Conservation (phyloP, 441 rosid genomes). For the Erodium chrysanthum region DNA sequence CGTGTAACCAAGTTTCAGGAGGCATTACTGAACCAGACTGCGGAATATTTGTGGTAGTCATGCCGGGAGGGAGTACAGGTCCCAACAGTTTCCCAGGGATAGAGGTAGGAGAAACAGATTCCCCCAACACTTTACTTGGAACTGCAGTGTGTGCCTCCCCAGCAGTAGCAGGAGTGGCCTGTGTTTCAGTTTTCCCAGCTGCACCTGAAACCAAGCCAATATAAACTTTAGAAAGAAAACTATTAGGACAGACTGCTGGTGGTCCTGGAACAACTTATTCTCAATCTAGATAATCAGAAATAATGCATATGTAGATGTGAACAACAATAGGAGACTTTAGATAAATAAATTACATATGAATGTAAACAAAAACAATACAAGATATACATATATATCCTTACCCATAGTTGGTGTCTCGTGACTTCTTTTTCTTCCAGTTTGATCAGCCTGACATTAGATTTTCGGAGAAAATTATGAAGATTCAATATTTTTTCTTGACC, state of each 20-base stretch:
- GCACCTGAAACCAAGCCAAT: slow-evolving; percentile 17
- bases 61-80: slow-evolving; percentile 5
- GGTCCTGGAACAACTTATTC: not conserved
- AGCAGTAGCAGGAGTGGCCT: slow-evolving; percentile 14
- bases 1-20: slow-evolving; percentile 63
- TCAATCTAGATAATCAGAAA: not conserved
- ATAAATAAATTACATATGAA: not conserved
- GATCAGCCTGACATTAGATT: slow-evolving; percentile 29
- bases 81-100: slow-evolving; percentile 26
- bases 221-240: not conserved
- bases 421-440: slow-evolving; percentile 31
- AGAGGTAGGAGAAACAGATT: slow-evolving; percentile 25
- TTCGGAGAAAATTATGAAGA: not conserved
- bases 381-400: slow-evolving; percentile 11
- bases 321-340: not conserved
- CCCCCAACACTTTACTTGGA: slow-evolving; percentile 21
- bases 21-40: slow-evolving; percentile 50
- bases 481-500: slow-evolving; percentile 9
- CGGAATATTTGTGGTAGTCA: slow-evolving; percentile 20
- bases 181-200: slow-evolving; percentile 27
- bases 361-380: not conserved
- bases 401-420: slow-evolving; percentile 26
- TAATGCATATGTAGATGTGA: not conserved
- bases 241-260: not conserved
- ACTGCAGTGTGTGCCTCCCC: slow-evolving; percentile 22